Conservation (phyloP, 768 basidiomycete genomes). For the Grammothele lineata region DNA sequence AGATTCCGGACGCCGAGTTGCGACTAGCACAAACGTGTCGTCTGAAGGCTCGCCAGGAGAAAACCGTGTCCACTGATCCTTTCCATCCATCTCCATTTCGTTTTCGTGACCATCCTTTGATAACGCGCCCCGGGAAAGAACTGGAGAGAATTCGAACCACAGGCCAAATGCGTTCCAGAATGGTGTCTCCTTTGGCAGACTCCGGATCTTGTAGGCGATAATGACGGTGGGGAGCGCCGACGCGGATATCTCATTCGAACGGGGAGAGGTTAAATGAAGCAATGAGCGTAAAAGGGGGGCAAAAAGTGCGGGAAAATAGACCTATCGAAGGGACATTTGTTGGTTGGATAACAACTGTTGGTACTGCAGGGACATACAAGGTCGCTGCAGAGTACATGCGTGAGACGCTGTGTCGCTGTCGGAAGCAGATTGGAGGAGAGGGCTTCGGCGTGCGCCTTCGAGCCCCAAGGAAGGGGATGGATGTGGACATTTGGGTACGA, state of each 20-base stretch:
- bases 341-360: not conserved
- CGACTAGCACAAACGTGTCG: slow-evolving; percentile 57
- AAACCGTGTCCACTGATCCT: slow-evolving; percentile 19
- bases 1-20: slow-evolving; percentile 53
- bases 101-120: slow-evolving; percentile 3
- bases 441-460: slow-evolving; percentile 34
- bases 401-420: slow-evolving; percentile 26
- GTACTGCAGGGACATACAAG: slow-evolving; percentile 46
- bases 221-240: slow-evolving; percentile 37
- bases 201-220: slow-evolving; percentile 76
- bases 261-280: slow-evolving; percentile 61
- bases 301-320: slow-evolving; percentile 83
- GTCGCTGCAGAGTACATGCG: slow-evolving; percentile 81
- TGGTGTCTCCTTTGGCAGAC: slow-evolving; percentile 61
- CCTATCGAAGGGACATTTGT: slow-evolving; percentile 34
- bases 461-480: slow-evolving; percentile 71
- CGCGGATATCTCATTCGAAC: slow-evolving; percentile 26
- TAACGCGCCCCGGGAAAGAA: too few species aligned
- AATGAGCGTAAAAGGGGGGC: slow-evolving; percentile 74
- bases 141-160: slow-evolving; percentile 66
- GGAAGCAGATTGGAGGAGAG: slow-evolving; percentile 32
- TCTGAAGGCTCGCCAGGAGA: slow-evolving; percentile 17
- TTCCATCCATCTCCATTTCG: not conserved
- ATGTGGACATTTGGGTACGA: slow-evolving; percentile 33
- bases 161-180: slow-evolving; percentile 82